phyloP scores from a whole-genome alignment of 2,329 filamentous ascomycete genomes.

The Parastagonospora avenae region DNA sequence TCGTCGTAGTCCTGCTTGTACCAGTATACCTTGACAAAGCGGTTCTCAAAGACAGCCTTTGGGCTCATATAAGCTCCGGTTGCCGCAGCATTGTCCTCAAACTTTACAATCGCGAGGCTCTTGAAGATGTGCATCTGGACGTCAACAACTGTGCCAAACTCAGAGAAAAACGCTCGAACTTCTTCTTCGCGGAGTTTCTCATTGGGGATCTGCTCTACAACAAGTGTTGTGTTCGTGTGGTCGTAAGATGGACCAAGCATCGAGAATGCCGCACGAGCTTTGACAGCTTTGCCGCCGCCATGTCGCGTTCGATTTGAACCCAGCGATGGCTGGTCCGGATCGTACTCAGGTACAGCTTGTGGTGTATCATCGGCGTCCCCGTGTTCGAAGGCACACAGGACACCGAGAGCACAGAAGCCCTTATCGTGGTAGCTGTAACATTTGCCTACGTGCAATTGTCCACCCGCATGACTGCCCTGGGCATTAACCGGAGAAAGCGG shows the following conservation, averaged over 20 bases:
- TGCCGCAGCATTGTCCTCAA: slow-evolving; percentile 67
- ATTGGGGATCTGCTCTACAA: slow-evolving; percentile 78
- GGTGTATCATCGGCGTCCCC: slow-evolving; percentile 48
- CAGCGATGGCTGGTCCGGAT: slow-evolving; percentile 60
- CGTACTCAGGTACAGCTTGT: slow-evolving; percentile 56
- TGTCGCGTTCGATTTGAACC: slow-evolving; percentile 23
- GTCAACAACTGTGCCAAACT: slow-evolving; percentile 70
- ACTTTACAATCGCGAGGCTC: slow-evolving; percentile 72
- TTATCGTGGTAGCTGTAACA: slow-evolving; percentile 76
- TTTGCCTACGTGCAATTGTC: slow-evolving; percentile 48
- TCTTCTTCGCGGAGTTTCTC: slow-evolving; percentile 69
- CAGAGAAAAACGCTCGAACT: slow-evolving; percentile 71
- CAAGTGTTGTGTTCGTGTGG: slow-evolving; percentile 68
- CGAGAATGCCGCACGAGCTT: slow-evolving; percentile 62
- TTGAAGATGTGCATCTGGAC: slow-evolving; percentile 70
- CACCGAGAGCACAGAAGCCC: slow-evolving; percentile 72
- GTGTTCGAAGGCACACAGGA: slow-evolving; percentile 72
- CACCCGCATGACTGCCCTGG: slow-evolving; percentile 30
- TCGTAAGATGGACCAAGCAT: slow-evolving; percentile 67
- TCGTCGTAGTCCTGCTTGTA: slow-evolving; percentile 54
- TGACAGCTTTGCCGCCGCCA: slow-evolving; percentile 24
- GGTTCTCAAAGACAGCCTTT: slow-evolving; percentile 81
- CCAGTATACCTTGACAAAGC: slow-evolving; percentile 87
- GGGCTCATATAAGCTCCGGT: slow-evolving; percentile 75
- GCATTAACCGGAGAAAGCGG: slow-evolving; percentile 38